Evolutionary conservation across 2,329 filamentous ascomycete species (phyloP).

Genomic region (Hypoxylon sp.): DNA sequence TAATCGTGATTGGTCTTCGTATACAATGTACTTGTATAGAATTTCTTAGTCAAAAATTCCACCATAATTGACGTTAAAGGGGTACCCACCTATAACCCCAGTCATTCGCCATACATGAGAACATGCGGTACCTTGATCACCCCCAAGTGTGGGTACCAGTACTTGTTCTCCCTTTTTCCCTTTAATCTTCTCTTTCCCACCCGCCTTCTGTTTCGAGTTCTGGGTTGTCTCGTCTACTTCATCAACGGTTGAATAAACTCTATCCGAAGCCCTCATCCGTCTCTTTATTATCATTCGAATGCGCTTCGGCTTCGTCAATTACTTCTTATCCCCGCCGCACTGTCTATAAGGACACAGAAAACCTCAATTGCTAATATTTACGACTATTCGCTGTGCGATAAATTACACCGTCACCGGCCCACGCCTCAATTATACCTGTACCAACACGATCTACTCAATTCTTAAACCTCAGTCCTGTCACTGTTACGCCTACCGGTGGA

Average conservation of each 20-base stretch:
- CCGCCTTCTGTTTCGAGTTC: conserved; percentile 43
- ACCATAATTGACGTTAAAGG: conserved; percentile 29
- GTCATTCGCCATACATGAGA: conserved; percentile 40
- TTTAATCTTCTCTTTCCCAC: conserved; percentile 45
- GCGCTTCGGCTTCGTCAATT: conserved; percentile 15
- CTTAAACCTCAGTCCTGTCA: conserved; percentile 14
- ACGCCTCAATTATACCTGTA: conserved; percentile 22
- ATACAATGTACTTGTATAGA: conserved; percentile 28
- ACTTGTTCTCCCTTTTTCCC: conserved; percentile 45
- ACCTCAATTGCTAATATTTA: conserved; percentile 30
- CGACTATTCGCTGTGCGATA: conserved; percentile 26
- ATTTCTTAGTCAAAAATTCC: conserved; percentile 45
- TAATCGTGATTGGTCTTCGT: conserved; percentile 2
- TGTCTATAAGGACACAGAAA: conserved; percentile 19
- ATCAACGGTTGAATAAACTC: conserved; percentile 28
- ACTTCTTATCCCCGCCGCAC: conserved; percentile 7
- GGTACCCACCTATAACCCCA: conserved; percentile 37
- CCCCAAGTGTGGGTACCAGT: conserved; percentile 44
- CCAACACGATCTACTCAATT: conserved; percentile 18
- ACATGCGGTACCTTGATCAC: conserved; percentile 43
- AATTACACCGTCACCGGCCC: conserved; percentile 17
- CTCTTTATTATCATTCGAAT: conserved; percentile 14
- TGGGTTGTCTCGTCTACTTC: conserved; percentile 30
- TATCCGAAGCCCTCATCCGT: conserved; percentile 30
- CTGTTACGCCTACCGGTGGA: conserved; percentile 38